Base-by-base conservation (phyloP, 805 yeast genomes). In the Candida insectorum region DNA sequence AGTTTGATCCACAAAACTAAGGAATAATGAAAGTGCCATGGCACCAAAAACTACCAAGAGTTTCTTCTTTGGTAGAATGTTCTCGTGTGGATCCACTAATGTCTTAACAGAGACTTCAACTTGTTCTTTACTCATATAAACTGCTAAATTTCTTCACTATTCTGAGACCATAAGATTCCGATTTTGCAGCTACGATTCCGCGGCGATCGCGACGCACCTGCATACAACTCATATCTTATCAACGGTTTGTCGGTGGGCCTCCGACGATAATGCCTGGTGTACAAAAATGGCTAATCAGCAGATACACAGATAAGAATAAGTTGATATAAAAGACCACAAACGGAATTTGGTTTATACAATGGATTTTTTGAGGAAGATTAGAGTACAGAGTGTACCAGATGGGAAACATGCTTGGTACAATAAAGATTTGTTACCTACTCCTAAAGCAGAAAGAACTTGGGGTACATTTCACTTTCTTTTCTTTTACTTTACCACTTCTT, bases 1-100 rank as follows among this genome's bases (percentile, higher is more conserved):
- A 2, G 71, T 64, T 37, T 69, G 75, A 52, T 74, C 79, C 11
- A 70, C 53, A 48, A 71, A 71, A 3, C 70, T 54, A 2, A 62
- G 56, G 29, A 68, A 49, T 16, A 58, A 45, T 5, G 71, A 73
- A 26, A 62, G 18, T 2, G 71, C 56, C 34, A 68, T 46, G 2
- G 65, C 56, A 6, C 44, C 28, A 18, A 70, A 53, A 24, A 70
- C 63, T 1, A 64, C 39, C 2, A 70, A 27, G 24, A 70, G 52
- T 33, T 58, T 54, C 30, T 47, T 59, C 4, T 43, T 44, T 9
- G 73, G 67, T 16, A 69, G 49, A 4, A 62, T 41, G 37, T 68
- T 67, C 24, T 57, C 48, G 39, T 70, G 74, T 7, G 65, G 62
- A 33, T 66, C 60, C 0, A 66, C 69, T 14, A 63, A n/a, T 5